Evolutionary conservation across 2,329 filamentous ascomycete species (phyloP).

Genomic region (Trichoderma atrobrunneum): DNA sequence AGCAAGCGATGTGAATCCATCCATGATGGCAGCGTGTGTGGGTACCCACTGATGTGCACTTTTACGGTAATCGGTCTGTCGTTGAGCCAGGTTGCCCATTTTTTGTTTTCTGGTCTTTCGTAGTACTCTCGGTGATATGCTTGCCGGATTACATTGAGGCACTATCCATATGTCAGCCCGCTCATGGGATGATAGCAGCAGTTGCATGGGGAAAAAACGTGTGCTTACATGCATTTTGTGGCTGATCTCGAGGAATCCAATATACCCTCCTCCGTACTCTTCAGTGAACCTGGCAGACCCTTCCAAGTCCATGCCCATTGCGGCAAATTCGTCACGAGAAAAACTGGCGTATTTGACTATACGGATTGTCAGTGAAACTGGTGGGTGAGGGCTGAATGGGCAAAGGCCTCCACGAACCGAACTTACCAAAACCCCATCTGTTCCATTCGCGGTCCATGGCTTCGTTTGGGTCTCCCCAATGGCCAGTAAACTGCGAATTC

Average conservation of each 20-base stretch:
- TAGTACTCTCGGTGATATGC: slow-evolving; percentile 7
- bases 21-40: no score
- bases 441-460: slow-evolving; percentile 3
- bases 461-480: slow-evolving; percentile 6
- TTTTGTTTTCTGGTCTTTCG: not conserved
- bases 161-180: not conserved
- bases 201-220: no score
- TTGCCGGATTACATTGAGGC: slow-evolving; percentile 3
- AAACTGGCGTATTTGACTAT: slow-evolving; percentile 4
- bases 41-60: no score
- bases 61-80: not conserved
- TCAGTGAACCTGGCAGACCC: not conserved
- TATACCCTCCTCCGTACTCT: slow-evolving; percentile 3
- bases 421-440: slow-evolving; percentile 10
- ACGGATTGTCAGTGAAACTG: not conserved
- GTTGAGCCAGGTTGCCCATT: not conserved
- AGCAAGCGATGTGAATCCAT: not conserved
- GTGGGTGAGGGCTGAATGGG: not conserved
- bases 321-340: not conserved
- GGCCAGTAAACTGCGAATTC: slow-evolving; percentile 1
- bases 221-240: slow-evolving; percentile 7
- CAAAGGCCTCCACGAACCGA: not conserved
- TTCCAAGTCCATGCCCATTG: slow-evolving; percentile 4
- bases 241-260: slow-evolving; percentile 7
- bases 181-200: no score